Conservation (phyloP, 106 monocot species). For the Apostasia shenzhenica region DNA sequence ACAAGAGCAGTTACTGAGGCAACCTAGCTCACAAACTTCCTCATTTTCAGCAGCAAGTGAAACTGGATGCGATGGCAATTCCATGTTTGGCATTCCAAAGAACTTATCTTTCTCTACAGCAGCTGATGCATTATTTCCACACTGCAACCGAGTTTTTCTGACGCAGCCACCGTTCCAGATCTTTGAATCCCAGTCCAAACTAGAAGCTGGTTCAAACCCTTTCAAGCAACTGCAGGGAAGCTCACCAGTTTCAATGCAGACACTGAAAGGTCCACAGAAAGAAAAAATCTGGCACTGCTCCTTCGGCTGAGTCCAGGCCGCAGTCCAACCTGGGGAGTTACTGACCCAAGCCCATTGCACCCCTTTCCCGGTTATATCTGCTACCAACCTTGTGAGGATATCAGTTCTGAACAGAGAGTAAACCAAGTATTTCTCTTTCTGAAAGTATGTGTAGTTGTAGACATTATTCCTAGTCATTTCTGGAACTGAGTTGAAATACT, state of each 20-base stretch:
- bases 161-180: neutral
- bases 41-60: neutral
- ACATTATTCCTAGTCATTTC: neutral
- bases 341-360: neutral
- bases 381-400: neutral
- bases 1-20: neutral
- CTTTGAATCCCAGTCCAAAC: neutral
- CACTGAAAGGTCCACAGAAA: neutral
- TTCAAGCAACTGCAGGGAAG: neutral
- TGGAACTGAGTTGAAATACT: neutral
- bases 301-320: neutral
- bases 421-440: neutral
- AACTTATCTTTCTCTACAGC: neutral
- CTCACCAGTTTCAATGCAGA: neutral
- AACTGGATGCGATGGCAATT: neutral
- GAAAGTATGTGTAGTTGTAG: neutral
- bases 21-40: slow-evolving; percentile 3
- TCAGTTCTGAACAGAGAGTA: neutral
- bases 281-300: neutral
- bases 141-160: neutral
- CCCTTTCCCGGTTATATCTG: neutral
- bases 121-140: neutral
- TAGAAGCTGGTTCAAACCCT: neutral
- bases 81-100: neutral
- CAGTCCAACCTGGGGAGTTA: neutral